A percentile compares a stretch with the other conserved stretches of the same genome.
phyloP scores from a whole-genome alignment of 2,329 filamentous ascomycete genomes.

The Chrysosporium queenslandicum region DNA sequence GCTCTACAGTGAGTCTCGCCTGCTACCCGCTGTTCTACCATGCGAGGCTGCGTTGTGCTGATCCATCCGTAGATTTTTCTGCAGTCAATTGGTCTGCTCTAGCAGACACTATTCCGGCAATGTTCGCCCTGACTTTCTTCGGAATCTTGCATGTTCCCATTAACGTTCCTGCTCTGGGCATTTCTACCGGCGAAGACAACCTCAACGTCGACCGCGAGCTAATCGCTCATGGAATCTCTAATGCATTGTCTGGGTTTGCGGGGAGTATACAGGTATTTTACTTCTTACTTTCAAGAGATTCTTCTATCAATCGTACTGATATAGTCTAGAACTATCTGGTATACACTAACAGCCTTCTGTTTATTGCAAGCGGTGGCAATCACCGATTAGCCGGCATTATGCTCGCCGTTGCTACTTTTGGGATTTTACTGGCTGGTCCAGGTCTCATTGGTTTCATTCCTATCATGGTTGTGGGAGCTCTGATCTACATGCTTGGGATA shows the following conservation, averaged over 20 bases:
- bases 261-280: slow-evolving; percentile 66
- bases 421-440: slow-evolving; percentile 75
- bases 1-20: slow-evolving; percentile 64
- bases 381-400: slow-evolving; percentile 76
- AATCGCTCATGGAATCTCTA: slow-evolving; percentile 85
- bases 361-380: slow-evolving; percentile 85
- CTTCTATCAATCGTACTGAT: no score
- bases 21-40: not conserved
- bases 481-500: slow-evolving; percentile 92
- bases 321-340: slow-evolving; percentile 75
- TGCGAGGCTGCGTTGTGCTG: not conserved
- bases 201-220: slow-evolving; percentile 83
- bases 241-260: slow-evolving; percentile 72
- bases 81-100: slow-evolving; percentile 76
- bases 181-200: slow-evolving; percentile 85
- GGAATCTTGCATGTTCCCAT: slow-evolving; percentile 95
- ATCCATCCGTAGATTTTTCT: slow-evolving; percentile 55
- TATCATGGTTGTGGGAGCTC: slow-evolving; percentile 87
- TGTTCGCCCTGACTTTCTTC: slow-evolving; percentile 96
- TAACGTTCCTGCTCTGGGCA: slow-evolving; percentile 86
- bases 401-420: slow-evolving; percentile 68
- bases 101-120: slow-evolving; percentile 75
- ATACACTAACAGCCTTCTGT: slow-evolving; percentile 94
- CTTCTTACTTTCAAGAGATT: no score
- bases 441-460: slow-evolving; percentile 87